Evolutionary conservation across 2,329 filamentous ascomycete genomes (phyloP), one percentile per base, ranked within the genome.

Genomic region (Microascus cirrosus): DNA sequence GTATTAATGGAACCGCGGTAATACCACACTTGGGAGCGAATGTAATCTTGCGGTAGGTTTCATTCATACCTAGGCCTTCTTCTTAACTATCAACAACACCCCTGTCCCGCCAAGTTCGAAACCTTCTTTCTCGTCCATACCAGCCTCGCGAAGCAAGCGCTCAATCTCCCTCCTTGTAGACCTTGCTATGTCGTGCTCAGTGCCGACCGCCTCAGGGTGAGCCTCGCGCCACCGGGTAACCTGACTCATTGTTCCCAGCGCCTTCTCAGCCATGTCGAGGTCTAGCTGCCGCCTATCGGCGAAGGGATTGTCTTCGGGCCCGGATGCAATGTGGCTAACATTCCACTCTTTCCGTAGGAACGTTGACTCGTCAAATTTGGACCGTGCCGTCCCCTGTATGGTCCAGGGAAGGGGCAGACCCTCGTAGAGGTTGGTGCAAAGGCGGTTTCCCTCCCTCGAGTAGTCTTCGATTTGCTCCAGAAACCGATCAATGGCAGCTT

Each of bases 361-460:
- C 0, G 64, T 65, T 0, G 22, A 55, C 63, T 71, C 51, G 3
- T 75, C 70, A 60, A 83, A 78, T 1, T 63, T 71, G 0, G 58
- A 39, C 36, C 11, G 12, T 0, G 71, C 66, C 0, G 69, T 63
- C 1, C 61, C 54, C 3, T 64, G 62, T 7, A 74, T 22, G 0
- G 68, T 71, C 81, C 80, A 85, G 0, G 81, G 81, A 18, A 83
- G 65, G 4, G 62, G 59, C 2, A 82, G 67, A 13, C 70, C 64
- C 1, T 61, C 58, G 62, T 82, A 83, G 15, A 71, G 61, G 11
- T 68, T 63, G 0, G 69, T 68, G 0, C 67, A 67, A 1, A 80
- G 56, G 5, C 61, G 52, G 61, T 79, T 83, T 0, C 77, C 76
- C 0, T 66, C 65, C n/a, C 65, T 63, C 32, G 70, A 64, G 63